phyloP scores from a whole-genome alignment of 306 rosid genomes.

The Alnus rubra region DNA sequence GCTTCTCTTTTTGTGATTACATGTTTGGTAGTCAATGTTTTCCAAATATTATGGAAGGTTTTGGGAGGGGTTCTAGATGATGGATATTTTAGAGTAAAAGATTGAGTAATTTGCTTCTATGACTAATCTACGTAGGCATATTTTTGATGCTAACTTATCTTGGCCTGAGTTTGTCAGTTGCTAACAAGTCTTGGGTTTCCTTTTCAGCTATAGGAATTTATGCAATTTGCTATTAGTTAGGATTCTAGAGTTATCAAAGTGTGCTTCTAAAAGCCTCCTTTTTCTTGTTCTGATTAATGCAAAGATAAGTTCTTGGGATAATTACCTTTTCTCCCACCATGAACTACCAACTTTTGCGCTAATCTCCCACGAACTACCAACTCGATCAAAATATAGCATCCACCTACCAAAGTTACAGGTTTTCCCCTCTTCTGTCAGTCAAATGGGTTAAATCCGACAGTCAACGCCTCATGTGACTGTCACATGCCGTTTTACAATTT shows the following conservation, averaged over 20 bases:
- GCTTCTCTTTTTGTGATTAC: background rate
- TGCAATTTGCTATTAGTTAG: background rate
- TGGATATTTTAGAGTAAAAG: background rate
- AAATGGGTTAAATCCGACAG: no score
- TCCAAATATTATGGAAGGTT: background rate
- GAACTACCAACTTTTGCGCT: no score
- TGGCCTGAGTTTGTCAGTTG: background rate
- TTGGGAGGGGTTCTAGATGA: background rate
- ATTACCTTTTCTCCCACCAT: no score
- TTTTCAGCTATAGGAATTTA: background rate
- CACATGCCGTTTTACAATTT: no score
- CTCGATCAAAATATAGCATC: no score
- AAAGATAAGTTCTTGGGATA: background rate
- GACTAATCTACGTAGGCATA: background rate
- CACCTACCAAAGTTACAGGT: no score
- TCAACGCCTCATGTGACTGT: no score
- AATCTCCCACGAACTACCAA: no score
- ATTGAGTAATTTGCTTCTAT: background rate
- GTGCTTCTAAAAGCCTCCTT: background rate
- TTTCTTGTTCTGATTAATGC: background rate
- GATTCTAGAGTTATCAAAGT: background rate
- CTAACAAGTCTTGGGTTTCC: background rate
- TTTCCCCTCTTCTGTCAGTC: no score
- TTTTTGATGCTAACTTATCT: background rate
- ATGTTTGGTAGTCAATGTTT: background rate